Base-by-base conservation (phyloP, 2,329 filamentous ascomycete species). In the Monosporascus sp. region DNA sequence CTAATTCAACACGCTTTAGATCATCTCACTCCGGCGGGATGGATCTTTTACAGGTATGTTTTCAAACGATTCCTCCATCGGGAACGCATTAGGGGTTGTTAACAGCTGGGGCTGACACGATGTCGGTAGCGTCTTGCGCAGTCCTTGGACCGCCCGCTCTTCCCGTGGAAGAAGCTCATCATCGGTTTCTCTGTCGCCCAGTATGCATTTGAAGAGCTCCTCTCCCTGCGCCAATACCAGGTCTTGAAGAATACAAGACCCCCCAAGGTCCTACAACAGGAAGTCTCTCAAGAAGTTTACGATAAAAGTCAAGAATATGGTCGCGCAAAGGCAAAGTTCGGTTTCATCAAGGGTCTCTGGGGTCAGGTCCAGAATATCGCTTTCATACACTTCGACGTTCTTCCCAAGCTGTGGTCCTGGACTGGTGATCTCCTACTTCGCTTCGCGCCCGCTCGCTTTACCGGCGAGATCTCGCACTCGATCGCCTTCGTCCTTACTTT, bases 81-180 rank as follows among this genome's bases (percentile, higher is more conserved):
- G 22, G 9, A 31, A 38, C 9, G 44, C 56, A 65, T 46, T 20
- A 9, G 14, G 6, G 18, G 40, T 26, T 26, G 14, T 35, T 44
- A 50, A n/a, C 48, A 43, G 52, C 56, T 58, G 58, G 60, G 55
- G 45, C 24, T 55, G 49, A 57, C 43, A 37, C 47, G 24, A 26
- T 35, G 48, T 48, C 24, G 51, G 55, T 67, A 87, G 83, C 81
- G 82, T 77, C 85, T 97, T 63, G 90, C 91, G 68, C 84, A 84
- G 72, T 86, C 88, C 72, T 87, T 97, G 65, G 94, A 99, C 78
- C 85, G 89, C 68, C 92, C 93, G 54, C 79, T 89, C 68, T 96
- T 97, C 77, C 93, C 94, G 52, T 99, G 94, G 94, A 99, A 97
- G 84, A 88, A 85, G 70, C 85, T 99, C 65, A 92, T 99, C 65